A percentile compares a stretch with the other conserved stretches of the same genome.
phyloP scores from a whole-genome alignment of 495 filamentous ascomycete genomes.

The Cenococcum geophilum region DNA sequence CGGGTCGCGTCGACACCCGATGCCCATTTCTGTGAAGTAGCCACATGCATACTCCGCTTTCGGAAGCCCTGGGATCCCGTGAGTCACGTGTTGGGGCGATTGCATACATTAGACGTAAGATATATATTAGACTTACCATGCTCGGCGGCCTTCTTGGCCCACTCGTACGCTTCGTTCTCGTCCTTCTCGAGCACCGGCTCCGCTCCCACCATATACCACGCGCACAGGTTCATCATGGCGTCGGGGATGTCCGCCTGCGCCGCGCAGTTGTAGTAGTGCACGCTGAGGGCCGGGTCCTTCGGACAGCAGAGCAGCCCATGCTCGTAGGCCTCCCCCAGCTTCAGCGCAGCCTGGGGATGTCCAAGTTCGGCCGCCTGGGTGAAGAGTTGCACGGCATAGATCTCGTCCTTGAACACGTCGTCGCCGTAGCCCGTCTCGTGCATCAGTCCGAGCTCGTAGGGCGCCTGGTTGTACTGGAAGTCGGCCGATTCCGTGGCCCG shows the following conservation, averaged over 20 bases:
- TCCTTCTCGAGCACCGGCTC: slow-evolving; percentile 90
- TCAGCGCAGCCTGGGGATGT: slow-evolving; percentile 73
- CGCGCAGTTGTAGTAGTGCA: slow-evolving; percentile 94
- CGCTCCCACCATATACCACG: slow-evolving; percentile 96
- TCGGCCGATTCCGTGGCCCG: slow-evolving; percentile 84
- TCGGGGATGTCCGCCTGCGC: slow-evolving; percentile 75
- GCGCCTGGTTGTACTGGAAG: slow-evolving; percentile 82
- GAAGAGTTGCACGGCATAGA: slow-evolving; percentile 89
- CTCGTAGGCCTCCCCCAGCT: slow-evolving; percentile 95
- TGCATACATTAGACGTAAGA: background rate
- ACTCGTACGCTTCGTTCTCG: slow-evolving; percentile 93
- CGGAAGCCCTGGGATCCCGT: slow-evolving; percentile 57
- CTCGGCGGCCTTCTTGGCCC: slow-evolving; percentile 81
- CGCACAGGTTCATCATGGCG: slow-evolving; percentile 98
- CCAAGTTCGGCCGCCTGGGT: slow-evolving; percentile 92
- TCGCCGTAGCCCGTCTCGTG: slow-evolving; percentile 88
- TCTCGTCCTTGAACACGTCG: slow-evolving; percentile 82
- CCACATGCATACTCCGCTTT: slow-evolving; percentile 95
- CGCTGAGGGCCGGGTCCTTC: slow-evolving; percentile 82
- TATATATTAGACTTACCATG: slow-evolving; percentile 53
- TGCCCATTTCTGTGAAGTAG: slow-evolving; percentile 98
- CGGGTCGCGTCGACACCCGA: slow-evolving; percentile 86
- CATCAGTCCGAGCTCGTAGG: slow-evolving; percentile 81
- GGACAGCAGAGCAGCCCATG: slow-evolving; percentile 84
- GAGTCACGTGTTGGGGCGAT: background rate